Evolutionary conservation across 1,284 basidiomycete species (phyloP).

Genomic region (Pterulicium gracile): DNA sequence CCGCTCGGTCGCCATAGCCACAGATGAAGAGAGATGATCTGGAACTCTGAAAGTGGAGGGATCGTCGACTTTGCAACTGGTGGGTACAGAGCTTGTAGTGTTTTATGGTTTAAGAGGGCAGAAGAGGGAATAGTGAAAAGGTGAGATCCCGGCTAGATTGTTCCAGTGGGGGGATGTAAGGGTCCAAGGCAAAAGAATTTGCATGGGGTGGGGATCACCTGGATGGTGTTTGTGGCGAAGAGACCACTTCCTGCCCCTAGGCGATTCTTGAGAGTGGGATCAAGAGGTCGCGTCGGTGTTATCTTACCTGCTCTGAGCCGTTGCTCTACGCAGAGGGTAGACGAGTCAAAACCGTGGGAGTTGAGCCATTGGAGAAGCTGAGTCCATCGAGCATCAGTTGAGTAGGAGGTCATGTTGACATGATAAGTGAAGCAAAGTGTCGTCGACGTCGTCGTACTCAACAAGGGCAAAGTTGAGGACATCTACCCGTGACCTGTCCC

Average conservation of each 20-base stretch:
- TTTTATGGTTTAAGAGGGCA: conserved; percentile 62
- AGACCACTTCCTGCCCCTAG: conserved; percentile 64
- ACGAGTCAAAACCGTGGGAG: conserved; percentile 37
- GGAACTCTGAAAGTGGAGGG: conserved; percentile 32
- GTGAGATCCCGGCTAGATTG: conserved; percentile 14
- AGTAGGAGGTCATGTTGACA: no score
- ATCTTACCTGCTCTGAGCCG: conserved; percentile 29
- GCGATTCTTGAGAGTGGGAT: no score
- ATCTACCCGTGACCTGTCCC: no score
- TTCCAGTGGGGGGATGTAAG: no score
- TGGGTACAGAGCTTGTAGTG: conserved; percentile 39
- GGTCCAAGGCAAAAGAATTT: neutral
- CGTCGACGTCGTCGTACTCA: no score
- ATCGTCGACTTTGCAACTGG: conserved; percentile 23
- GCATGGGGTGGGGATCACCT: neutral
- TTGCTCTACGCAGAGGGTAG: conserved; percentile 33
- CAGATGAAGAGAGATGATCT: conserved; percentile 53
- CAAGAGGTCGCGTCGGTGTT: neutral
- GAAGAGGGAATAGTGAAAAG: conserved; percentile 60
- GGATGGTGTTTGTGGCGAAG: conserved; percentile 27
- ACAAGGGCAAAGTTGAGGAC: no score
- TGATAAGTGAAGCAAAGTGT: no score
- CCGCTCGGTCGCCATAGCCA: conserved; percentile 35
- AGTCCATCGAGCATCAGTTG: conserved; percentile 38
- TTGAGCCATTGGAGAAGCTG: conserved; percentile 45